Conservation (phyloP, 2,329 filamentous ascomycete genomes). For the Stachybotrys elegans region DNA sequence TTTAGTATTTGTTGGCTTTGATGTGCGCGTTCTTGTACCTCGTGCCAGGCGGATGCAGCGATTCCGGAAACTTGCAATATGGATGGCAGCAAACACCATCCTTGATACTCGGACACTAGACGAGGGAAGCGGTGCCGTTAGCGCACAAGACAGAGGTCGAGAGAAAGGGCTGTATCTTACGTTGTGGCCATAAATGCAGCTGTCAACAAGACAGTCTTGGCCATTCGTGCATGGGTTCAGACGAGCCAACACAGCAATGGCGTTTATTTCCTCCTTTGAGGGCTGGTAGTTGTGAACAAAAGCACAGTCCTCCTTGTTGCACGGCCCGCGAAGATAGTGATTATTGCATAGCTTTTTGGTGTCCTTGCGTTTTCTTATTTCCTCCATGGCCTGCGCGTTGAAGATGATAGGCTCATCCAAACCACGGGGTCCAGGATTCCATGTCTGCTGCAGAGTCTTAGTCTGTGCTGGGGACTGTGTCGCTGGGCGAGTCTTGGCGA, state of each 20-base stretch:
- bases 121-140: not conserved
- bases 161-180: slow-evolving; percentile 30
- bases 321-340: slow-evolving; percentile 54
- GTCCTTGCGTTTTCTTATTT: slow-evolving; percentile 50
- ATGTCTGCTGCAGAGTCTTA: slow-evolving; percentile 28
- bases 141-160: not conserved
- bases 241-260: slow-evolving; percentile 50
- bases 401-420: slow-evolving; percentile 47
- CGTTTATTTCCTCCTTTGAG: slow-evolving; percentile 48
- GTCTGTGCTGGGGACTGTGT: slow-evolving; percentile 21
- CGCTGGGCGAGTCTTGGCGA: slow-evolving; percentile 23
- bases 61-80: slow-evolving; percentile 48
- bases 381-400: slow-evolving; percentile 41
- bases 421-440: slow-evolving; percentile 51
- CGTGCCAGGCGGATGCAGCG: slow-evolving; percentile 54
- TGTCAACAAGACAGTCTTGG: slow-evolving; percentile 51
- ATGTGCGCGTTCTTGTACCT: slow-evolving; percentile 37
- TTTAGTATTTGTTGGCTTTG: slow-evolving; percentile 25
- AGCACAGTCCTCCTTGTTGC: slow-evolving; percentile 49
- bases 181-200: slow-evolving; percentile 61
- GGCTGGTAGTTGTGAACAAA: slow-evolving; percentile 54
- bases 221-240: slow-evolving; percentile 53
- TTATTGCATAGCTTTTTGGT: slow-evolving; percentile 57
- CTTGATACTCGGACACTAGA: slow-evolving; percentile 47
- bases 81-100: slow-evolving; percentile 48